Conservation (phyloP, 2,329 filamentous ascomycete species). For the Beauveria scarabaeidicola region DNA sequence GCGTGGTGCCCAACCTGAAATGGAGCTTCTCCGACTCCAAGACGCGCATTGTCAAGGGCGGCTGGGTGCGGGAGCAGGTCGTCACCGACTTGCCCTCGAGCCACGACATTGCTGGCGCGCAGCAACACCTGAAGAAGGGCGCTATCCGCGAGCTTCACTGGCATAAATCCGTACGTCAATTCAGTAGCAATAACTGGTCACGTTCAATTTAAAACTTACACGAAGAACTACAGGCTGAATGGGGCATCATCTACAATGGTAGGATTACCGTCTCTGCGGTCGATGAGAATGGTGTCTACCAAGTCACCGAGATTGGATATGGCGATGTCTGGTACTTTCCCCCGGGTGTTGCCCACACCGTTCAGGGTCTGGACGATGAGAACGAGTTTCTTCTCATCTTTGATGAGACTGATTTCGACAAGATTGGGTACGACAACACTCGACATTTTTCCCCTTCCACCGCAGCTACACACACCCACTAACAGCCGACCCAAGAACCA, state of each 20-base stretch:
- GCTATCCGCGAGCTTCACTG: slow-evolving; percentile 59
- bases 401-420: slow-evolving; percentile 59
- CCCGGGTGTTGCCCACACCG: slow-evolving; percentile 54
- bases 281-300: slow-evolving; percentile 50
- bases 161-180: slow-evolving; percentile 51
- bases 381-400: slow-evolving; percentile 61
- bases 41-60: slow-evolving; percentile 52
- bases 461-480: neutral
- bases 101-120: slow-evolving; percentile 57
- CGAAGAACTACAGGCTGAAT: slow-evolving; percentile 44
- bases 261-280: slow-evolving; percentile 51
- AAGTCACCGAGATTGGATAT: slow-evolving; percentile 45
- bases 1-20: slow-evolving; percentile 58
- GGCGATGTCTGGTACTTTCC: slow-evolving; percentile 65
- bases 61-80: slow-evolving; percentile 59
- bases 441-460: no score
- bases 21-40: slow-evolving; percentile 63
- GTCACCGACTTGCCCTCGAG: slow-evolving; percentile 58
- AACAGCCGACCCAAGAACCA: slow-evolving; percentile 37
- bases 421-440: slow-evolving; percentile 37
- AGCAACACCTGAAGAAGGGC: slow-evolving; percentile 60
- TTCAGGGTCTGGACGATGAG: slow-evolving; percentile 57
- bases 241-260: slow-evolving; percentile 54
- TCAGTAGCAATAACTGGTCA: no score
- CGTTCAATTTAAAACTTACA: neutral